Evolutionary conservation across 192 early-diverging fungal genomes (phyloP), one percentile per base, ranked within the genome.

Genomic region (Podochytrium sp.): DNA sequence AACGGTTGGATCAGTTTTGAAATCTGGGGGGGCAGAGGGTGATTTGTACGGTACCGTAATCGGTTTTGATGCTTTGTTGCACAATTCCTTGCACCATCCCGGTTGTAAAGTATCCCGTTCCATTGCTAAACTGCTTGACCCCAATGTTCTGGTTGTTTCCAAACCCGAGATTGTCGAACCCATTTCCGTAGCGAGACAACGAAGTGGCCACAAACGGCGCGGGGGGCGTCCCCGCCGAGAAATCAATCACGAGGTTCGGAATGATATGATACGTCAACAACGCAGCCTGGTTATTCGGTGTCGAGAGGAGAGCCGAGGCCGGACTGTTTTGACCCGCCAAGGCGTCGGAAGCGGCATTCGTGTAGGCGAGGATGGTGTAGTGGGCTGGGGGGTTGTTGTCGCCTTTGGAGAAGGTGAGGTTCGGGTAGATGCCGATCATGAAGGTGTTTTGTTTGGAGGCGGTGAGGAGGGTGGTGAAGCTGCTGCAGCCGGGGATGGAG

Each of bases 301-400:
- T 70, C 3, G 27, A 34, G 14, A 57, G n/a, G 16, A 76, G n/a
- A 7, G 49, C 39, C 5, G 35, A 16, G 5, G 65, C 56, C 18
- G 55, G 20, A 23, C 6, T 23, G 42, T 49, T 34, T 16, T 51
- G n/a, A 6, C 39, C 20, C 14, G 67, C 53, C 10, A 74, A 30
- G 20, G 53, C 69, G 56, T 57, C 30, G 40, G 69, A 57, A 10
- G 75, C 75, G 34, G 49, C 47, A 47, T 76, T 38, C 25, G 75
- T 69, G 66, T 51, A 76, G 3, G 75, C 75, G 0, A 76, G 29
- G 57, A 76, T 25, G 29, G 75, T 76, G 75, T 71, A 71, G 4
- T 40, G n/a, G 10, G 69, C 4, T 4, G 39, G 38, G n/a, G 63
- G 41, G 25, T 65, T 41, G 40, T 27, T 30, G 42, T 41, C 63